Conservation (phyloP, 805 yeast genomes). For the Yueomyces sp. region DNA sequence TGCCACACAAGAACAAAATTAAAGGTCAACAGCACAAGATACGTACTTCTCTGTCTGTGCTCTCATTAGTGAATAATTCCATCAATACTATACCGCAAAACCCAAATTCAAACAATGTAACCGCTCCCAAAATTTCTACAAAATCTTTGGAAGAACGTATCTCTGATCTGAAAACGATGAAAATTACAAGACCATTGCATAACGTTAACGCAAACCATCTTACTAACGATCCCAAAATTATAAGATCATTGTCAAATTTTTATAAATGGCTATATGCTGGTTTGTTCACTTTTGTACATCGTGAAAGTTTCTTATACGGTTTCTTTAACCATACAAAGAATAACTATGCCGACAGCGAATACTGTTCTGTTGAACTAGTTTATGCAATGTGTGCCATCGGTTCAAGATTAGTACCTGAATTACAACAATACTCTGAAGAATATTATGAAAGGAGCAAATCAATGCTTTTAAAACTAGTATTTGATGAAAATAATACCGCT, state of each 20-base stretch:
- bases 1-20: constrained; percentile 5
- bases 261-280: constrained; percentile 59
- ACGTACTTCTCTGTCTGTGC: neutral
- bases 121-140: neutral
- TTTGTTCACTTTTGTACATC: constrained; percentile 44
- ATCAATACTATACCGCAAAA: neutral
- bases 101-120: neutral
- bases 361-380: constrained; percentile 42
- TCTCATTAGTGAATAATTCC: neutral
- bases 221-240: constrained; percentile 18
- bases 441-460: constrained; percentile 37
- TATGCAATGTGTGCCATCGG: constrained; percentile 50
- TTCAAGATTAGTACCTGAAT: constrained; percentile 32
- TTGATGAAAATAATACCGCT: constrained; percentile 26
- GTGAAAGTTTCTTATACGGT: constrained; percentile 49
- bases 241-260: constrained; percentile 25
- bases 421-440: constrained; percentile 28
- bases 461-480: constrained; percentile 26
- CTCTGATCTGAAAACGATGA: constrained; percentile 22
- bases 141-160: constrained; percentile 11
- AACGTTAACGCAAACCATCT: constrained; percentile 9
- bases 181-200: constrained; percentile 15
- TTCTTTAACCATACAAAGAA: constrained; percentile 42
- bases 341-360: constrained; percentile 27
- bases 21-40: too few species aligned